A percentile compares a stretch with the other conserved stretches of the same genome.
Evolutionary conservation across 2,329 filamentous ascomycete genomes (phyloP).

Genomic region (Blastomyces silverae): DNA sequence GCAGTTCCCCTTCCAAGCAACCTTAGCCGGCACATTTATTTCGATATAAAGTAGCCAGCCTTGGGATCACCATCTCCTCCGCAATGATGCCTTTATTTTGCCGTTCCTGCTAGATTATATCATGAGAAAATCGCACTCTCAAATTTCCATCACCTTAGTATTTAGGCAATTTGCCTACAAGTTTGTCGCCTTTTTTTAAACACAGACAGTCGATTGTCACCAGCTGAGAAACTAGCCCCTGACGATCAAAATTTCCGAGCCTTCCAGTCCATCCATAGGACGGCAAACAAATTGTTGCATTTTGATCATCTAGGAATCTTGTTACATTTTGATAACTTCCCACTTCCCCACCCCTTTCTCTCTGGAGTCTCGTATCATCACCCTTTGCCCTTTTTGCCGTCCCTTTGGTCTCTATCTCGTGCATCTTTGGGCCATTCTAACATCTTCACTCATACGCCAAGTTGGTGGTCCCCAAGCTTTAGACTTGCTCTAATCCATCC

Average conservation of each 20-base stretch:
- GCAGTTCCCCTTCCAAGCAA: too few species aligned
- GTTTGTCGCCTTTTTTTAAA: too few species aligned
- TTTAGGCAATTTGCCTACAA: background rate
- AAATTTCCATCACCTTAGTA: background rate
- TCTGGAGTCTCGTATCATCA: background rate
- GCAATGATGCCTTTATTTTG: background rate
- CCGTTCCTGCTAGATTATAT: background rate
- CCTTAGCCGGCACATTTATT: too few species aligned
- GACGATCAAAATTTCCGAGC: background rate
- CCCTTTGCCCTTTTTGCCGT: background rate
- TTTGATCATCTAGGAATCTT: background rate
- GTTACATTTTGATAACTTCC: background rate
- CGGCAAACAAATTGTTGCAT: background rate
- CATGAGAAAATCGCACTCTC: background rate
- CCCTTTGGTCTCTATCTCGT: background rate
- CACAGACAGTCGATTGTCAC: background rate
- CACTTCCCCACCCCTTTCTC: background rate
- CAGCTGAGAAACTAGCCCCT: background rate
- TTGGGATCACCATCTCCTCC: background rate
- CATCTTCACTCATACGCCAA: background rate
- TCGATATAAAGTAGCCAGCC: background rate
- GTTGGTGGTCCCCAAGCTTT: background rate
- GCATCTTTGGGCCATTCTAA: background rate
- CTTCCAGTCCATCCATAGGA: background rate
- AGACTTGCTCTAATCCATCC: background rate